Base-by-base conservation (phyloP, 2,329 filamentous ascomycete genomes). In the Penicillium sp. region DNA sequence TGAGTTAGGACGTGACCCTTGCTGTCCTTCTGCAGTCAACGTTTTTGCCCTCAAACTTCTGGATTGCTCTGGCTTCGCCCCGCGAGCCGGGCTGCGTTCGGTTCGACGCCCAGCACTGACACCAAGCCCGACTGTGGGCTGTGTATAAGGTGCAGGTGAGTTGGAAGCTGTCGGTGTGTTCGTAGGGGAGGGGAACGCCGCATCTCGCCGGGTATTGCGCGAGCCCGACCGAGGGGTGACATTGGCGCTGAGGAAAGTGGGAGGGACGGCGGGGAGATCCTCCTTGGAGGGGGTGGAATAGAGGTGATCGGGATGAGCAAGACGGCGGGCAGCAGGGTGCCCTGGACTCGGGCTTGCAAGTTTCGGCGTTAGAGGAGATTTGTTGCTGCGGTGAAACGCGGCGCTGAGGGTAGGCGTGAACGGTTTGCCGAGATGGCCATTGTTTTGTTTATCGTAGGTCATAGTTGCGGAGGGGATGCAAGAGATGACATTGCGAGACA, bases 151-250 rank as follows among this genome's bases (percentile, higher is more conserved):
- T 39, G 48, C 58, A 41, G 59, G 59, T 30, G 59, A 56, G 28
- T 58, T 58, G 7, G 47, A 36, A 19, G 29, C 56, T 20, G 51
- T 56, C 33, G 60, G 49, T 16, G 64, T 84, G 41, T 72, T 75
- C 46, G 65, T 78, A 3, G 86, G 83, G 1, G 87, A 88, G 20
- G 77, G 78, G 43, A 74, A 77, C 17, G 76, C 68, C 62, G 84
- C 88, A 60, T 87, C 81, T 41, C 82, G 78, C 51, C 87, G 81
- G 53, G 73, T 81, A 61, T 81, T 87, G 47, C 89, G 78, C 33
- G 81, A 74, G 7, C 84, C 84, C 7, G 88, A 88, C 50, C 89
- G 80, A 35, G 88, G 87, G 3, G 89, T 94, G 59, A 89, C 71
- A 62, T 87, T 89, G 62, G 69, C 77, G 64, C 65, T 80, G 30